Conservation (phyloP, 2,329 filamentous ascomycete species). For the Biscogniauxia mediterranea region DNA sequence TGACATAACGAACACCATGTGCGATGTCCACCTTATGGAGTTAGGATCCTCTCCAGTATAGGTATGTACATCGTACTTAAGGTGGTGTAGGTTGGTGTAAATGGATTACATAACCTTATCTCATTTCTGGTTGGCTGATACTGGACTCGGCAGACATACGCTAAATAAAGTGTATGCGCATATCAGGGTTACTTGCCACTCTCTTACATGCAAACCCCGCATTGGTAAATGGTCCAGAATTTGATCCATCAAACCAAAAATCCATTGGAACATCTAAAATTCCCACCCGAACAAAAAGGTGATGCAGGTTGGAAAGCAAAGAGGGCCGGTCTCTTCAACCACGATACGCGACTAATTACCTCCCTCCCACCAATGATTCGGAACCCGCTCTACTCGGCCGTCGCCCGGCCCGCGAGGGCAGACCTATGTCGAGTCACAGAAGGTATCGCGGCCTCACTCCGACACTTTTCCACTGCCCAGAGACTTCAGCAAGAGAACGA, state of each 20-base stretch:
- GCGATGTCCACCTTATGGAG: too few relatives aligned
- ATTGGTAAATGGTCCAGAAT: constrained; percentile 10
- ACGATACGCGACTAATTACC: constrained; percentile 13
- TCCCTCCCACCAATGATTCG: constrained; percentile 29
- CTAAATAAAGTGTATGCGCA: too few relatives aligned
- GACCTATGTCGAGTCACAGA: constrained; percentile 30
- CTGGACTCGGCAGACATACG: too few relatives aligned
- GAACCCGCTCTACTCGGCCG: constrained; percentile 27
- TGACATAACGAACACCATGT: too few relatives aligned
- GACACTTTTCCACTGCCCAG: constrained; percentile 32
- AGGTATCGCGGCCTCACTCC: constrained; percentile 31
- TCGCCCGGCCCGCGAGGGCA: constrained; percentile 24
- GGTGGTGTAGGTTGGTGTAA: too few relatives aligned
- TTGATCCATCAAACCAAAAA: constrained; percentile 16
- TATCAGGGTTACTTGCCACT: constrained; percentile 1
- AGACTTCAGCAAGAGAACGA: constrained; percentile 10
- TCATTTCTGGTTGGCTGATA: too few relatives aligned
- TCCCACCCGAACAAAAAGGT: not conserved
- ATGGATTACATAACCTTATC: too few relatives aligned
- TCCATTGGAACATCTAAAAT: constrained; percentile 8
- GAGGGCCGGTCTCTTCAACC: constrained; percentile 5
- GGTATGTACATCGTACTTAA: too few relatives aligned
- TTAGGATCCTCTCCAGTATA: too few relatives aligned
- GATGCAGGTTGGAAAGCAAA: constrained; percentile 3
- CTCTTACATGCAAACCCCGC: not conserved